Evolutionary conservation across 2,329 filamentous ascomycete genomes (phyloP), one percentile per base, ranked within the genome.

Genomic region (Colletotrichum chrysophilum): DNA sequence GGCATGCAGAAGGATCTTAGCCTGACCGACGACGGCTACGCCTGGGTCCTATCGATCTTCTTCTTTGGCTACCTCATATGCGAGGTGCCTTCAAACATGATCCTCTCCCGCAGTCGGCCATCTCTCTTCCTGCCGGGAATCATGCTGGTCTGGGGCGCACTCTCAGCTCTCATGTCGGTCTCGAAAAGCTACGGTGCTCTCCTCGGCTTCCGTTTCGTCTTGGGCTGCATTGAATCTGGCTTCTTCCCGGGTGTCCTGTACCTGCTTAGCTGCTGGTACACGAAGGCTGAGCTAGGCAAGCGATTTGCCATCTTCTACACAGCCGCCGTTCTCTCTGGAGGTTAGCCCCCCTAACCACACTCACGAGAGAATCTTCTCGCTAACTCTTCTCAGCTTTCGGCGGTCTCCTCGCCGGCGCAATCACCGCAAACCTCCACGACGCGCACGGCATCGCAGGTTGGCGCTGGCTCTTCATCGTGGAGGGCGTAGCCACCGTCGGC

Each of bases 401-500:
- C 1, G 88, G 88, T 5, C 79, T 90, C 2, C 80, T 90, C 8
- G 88, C 87, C 34, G 88, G 87, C 3, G 88, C 85, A 6, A 87
- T 77, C 66, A 76, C 90, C 21, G 85, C 87, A 4, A 84, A 85
- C 10, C 81, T 91, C 13, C 84, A 89, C 36, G 86, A 86, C 5
- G 82, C 81, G 4, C 85, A 85, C 62, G 88, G 88, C 2, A 85
- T 91, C 18, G 81, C 83, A 3, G 88, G 88, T 3, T 91, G 89
- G 89, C 80, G 86, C 67, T 91, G 89, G 89, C 81, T 90, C 0
- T 91, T 90, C 73, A 87, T 89, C 48, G 81, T 87, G 43, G 91
- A 93, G 83, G 94, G 94, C 7, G 86, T 94, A 9, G 89, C 89
- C 0, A 95, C 93, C 0, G 88, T 94, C 8, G 14, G 94, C 1